Percentiles rank a stretch among this genome's conserved stretches.
These are phyloP conservation scores for Ogataea wickerhamii DNA, from an alignment of 805 yeast species.

Conservation along the genomic window DNA sequence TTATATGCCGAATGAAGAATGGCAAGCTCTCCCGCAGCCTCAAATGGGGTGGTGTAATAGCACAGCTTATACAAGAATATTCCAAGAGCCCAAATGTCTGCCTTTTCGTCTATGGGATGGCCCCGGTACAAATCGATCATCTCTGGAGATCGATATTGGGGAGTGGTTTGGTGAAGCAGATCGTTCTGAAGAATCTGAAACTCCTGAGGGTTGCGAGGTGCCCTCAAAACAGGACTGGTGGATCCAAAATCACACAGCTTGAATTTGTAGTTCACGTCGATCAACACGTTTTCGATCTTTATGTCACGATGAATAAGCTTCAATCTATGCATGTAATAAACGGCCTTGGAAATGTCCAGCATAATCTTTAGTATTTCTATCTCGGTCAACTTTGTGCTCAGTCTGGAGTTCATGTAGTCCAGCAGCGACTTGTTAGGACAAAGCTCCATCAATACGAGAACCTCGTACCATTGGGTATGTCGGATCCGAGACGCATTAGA, in stretches of 20 bases:
- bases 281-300: slow-evolving; percentile 75
- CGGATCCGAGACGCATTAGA: slow-evolving; percentile 67
- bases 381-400: slow-evolving; percentile 74
- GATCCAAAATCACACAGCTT: slow-evolving; percentile 84
- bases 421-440: slow-evolving; percentile 84
- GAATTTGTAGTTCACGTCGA: slow-evolving; percentile 53
- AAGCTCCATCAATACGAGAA: slow-evolving; percentile 85
- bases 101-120: slow-evolving; percentile 72
- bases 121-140: slow-evolving; percentile 72
- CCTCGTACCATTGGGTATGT: slow-evolving; percentile 62
- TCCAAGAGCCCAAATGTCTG: slow-evolving; percentile 86
- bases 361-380: slow-evolving; percentile 77
- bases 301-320: slow-evolving; percentile 87
- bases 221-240: slow-evolving; percentile 59
- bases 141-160: slow-evolving; percentile 82
- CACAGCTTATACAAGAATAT: slow-evolving; percentile 73
- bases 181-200: slow-evolving; percentile 59
- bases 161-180: slow-evolving; percentile 75
- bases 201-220: slow-evolving; percentile 62
- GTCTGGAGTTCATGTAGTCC: slow-evolving; percentile 85
- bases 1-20: slow-evolving; percentile 79
- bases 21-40: slow-evolving; percentile 80
- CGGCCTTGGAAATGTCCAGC: slow-evolving; percentile 75
- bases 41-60: slow-evolving; percentile 89
- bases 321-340: slow-evolving; percentile 78